Percentiles rank a stretch among this genome's conserved stretches.
Evolutionary conservation across 768 basidiomycete species (phyloP).

Genomic region (Mycena polygramma): DNA sequence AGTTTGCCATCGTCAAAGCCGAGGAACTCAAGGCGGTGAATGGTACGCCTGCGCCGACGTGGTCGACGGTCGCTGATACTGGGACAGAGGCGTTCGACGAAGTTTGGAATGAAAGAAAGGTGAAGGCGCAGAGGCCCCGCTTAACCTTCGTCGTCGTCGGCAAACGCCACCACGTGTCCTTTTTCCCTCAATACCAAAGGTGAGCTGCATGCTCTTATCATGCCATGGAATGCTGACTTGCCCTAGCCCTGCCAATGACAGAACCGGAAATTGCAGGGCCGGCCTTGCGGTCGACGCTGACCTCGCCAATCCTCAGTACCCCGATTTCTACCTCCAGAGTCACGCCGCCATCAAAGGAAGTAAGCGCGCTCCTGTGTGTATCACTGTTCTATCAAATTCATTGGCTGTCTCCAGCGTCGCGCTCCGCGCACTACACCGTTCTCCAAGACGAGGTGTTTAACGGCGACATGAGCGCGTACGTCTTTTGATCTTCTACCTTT

Average conservation of each 20-base stretch:
- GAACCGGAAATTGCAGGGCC: conserved; percentile 59
- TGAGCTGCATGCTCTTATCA: background rate
- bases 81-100: conserved; percentile 17
- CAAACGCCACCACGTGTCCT: conserved; percentile 67
- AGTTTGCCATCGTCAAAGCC: conserved; percentile 54
- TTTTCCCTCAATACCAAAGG: conserved; percentile 54
- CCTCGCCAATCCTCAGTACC: conserved; percentile 57
- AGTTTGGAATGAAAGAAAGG: conserved; percentile 23
- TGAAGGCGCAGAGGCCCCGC: conserved; percentile 42
- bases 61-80: background rate
- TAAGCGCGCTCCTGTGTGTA: conserved; percentile 36
- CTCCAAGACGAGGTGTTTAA: conserved; percentile 56
- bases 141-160: conserved; percentile 64
- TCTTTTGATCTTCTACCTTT: background rate
- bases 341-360: conserved; percentile 63
- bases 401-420: conserved; percentile 37
- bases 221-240: background rate
- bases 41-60: conserved; percentile 39
- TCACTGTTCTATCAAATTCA: conserved; percentile 9
- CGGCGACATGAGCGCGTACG: conserved; percentile 45
- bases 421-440: conserved; percentile 66
- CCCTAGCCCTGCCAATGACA: conserved; percentile 44
- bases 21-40: conserved; percentile 55
- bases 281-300: conserved; percentile 61
- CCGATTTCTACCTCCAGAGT: conserved; percentile 61